Conservation (phyloP, 306 rosid genomes). For the Pyrus betulifolia region DNA sequence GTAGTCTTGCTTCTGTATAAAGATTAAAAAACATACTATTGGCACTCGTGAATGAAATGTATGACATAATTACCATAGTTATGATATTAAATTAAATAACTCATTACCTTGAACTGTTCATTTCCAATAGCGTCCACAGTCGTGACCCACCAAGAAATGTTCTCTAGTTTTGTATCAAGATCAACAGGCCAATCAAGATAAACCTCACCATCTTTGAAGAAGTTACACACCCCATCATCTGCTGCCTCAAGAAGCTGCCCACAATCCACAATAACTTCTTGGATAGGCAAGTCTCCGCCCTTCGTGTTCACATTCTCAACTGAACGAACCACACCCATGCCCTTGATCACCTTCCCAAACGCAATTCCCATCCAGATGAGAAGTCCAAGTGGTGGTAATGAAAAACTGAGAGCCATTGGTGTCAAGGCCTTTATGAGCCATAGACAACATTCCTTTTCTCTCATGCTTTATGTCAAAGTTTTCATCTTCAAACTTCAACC, state of each 20-base stretch:
- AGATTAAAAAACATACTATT: no score
- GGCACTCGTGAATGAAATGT: background rate
- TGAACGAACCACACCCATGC: no score
- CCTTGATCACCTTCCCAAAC: no score
- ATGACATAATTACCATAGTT: background rate
- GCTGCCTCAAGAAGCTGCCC: constrained; percentile 53
- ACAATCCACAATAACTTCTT: constrained; percentile 20
- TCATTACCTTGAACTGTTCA: constrained; percentile 54
- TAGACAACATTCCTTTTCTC: no score
- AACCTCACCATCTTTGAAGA: constrained; percentile 21
- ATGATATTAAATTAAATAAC: background rate
- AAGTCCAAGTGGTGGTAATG: no score
- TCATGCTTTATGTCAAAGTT: no score
- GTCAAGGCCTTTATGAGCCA: no score
- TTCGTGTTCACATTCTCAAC: no score
- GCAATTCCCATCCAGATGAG: no score
- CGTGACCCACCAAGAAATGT: constrained; percentile 62
- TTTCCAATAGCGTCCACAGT: constrained; percentile 61
- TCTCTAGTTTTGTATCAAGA: constrained; percentile 43
- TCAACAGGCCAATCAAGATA: constrained; percentile 66
- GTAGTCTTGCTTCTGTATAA: constrained; percentile 54
- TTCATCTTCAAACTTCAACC: no score
- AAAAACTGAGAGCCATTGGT: no score
- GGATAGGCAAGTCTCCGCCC: no score
- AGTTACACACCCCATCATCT: constrained; percentile 56